phyloP scores from a whole-genome alignment of 495 filamentous ascomycete genomes.

The Hypoxylon rickii region DNA sequence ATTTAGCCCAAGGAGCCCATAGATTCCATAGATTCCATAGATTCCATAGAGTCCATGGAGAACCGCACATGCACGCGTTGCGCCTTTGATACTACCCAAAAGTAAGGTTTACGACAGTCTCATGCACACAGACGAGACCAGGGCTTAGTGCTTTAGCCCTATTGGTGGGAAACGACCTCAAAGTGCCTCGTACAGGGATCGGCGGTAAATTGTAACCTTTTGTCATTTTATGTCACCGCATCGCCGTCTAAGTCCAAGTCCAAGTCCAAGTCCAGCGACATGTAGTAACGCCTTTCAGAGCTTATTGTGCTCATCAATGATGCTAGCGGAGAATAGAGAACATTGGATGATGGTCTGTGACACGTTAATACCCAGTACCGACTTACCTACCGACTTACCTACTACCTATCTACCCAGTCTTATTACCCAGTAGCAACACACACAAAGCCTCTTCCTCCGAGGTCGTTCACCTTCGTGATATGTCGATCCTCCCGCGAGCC shows the following conservation, averaged over 20 bases:
- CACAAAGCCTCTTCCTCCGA: not conserved
- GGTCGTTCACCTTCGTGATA: conserved; percentile 2
- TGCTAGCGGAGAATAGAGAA: too few species aligned
- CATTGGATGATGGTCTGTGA: too few species aligned
- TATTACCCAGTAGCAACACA: too few species aligned
- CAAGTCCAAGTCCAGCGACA: too few species aligned
- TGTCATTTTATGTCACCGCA: too few species aligned
- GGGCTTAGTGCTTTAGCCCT: not conserved
- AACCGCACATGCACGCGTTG: not conserved
- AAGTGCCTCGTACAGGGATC: conserved; percentile 34
- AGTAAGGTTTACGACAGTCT: conserved; percentile 16
- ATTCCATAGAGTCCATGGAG: too few species aligned
- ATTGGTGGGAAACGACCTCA: conserved; percentile 35
- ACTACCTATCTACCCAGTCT: conserved; percentile 11
- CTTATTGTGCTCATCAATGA: too few species aligned
- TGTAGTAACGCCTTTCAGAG: too few species aligned
- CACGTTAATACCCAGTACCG: too few species aligned
- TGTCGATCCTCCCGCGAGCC: conserved; percentile 21
- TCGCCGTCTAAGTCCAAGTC: too few species aligned
- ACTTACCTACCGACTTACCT: too few species aligned
- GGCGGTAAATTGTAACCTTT: conserved; percentile 20
- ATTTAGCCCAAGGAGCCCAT: conserved; percentile 7
- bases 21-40: too few species aligned
- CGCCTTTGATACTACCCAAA: conserved; percentile 10
- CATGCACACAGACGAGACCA: conserved; percentile 18